phyloP scores from a whole-genome alignment of 2,329 filamentous ascomycete species.

The Pseudogymnoascus destructans region DNA sequence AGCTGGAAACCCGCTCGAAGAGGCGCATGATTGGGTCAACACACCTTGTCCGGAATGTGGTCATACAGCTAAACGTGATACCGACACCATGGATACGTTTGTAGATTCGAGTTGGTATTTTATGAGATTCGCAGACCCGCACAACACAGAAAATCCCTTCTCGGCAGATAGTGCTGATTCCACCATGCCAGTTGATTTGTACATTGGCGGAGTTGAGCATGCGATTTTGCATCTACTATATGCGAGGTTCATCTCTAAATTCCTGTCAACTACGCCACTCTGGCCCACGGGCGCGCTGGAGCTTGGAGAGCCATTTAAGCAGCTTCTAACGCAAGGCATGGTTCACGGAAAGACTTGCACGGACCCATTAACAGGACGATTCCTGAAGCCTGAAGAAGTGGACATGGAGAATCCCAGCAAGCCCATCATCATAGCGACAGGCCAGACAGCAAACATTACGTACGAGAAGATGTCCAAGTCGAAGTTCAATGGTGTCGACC shows the following conservation, averaged over 20 bases:
- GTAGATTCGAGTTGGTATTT: slow-evolving; percentile 95
- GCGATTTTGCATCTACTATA: slow-evolving; percentile 84
- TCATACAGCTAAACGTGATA: slow-evolving; percentile 62
- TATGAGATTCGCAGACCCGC: slow-evolving; percentile 62
- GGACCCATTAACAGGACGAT: slow-evolving; percentile 60
- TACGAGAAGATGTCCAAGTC: slow-evolving; percentile 95
- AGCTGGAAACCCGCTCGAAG: slow-evolving; percentile 64
- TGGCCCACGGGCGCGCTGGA: slow-evolving; percentile 32
- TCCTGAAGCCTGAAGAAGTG: slow-evolving; percentile 64
- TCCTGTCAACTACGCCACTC: slow-evolving; percentile 47
- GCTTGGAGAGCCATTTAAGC: slow-evolving; percentile 61
- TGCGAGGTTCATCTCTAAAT: slow-evolving; percentile 82
- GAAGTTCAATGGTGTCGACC: slow-evolving; percentile 84
- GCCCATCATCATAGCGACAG: slow-evolving; percentile 50
- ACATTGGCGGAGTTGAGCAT: slow-evolving; percentile 81
- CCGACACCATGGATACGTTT: slow-evolving; percentile 93
- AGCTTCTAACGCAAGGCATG: slow-evolving; percentile 83
- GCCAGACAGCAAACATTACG: slow-evolving; percentile 44
- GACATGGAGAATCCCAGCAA: slow-evolving; percentile 42
- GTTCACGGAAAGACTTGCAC: slow-evolving; percentile 77
- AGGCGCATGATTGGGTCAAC: slow-evolving; percentile 59
- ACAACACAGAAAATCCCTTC: slow-evolving; percentile 49
- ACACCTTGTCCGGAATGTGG: slow-evolving; percentile 63
- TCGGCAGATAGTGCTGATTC: slow-evolving; percentile 42
- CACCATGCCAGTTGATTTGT: slow-evolving; percentile 68